Percentiles rank a stretch among this genome's conserved stretches.
phyloP scores from a whole-genome alignment of 1,284 basidiomycete genomes.

The Cutaneotrichosporon sp. region DNA sequence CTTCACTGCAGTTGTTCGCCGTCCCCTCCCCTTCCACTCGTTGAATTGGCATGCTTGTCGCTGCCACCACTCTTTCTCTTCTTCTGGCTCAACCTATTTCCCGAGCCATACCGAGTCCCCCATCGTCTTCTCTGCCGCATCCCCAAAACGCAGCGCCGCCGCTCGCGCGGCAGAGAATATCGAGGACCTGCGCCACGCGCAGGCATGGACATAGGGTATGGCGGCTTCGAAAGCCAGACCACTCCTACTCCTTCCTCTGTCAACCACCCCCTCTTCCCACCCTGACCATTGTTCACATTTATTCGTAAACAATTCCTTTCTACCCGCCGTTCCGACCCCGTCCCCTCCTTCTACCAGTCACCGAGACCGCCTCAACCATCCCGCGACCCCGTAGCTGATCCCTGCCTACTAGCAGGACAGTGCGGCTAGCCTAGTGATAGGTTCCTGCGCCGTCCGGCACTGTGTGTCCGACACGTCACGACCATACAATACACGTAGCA shows the following conservation, averaged over 20 bases:
- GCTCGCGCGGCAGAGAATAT: slow-evolving; percentile 29
- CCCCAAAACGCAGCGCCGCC: slow-evolving; percentile 48
- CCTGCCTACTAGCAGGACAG: neutral
- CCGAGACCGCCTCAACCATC: slow-evolving; percentile 50
- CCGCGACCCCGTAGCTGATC: slow-evolving; percentile 27
- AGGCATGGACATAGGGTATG: slow-evolving; percentile 44
- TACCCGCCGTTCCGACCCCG: slow-evolving; percentile 2
- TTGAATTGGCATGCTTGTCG: slow-evolving; percentile 40
- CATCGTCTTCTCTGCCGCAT: slow-evolving; percentile 15
- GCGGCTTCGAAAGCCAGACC: slow-evolving; percentile 43
- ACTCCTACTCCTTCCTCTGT: slow-evolving; percentile 8
- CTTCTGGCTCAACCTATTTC: slow-evolving; percentile 32
- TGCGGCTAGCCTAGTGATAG: slow-evolving; percentile 48
- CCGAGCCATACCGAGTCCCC: slow-evolving; percentile 35
- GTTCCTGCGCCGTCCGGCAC: slow-evolving; percentile 39
- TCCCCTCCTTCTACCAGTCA: slow-evolving; percentile 2
- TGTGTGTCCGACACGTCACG: slow-evolving; percentile 12
- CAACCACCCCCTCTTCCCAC: slow-evolving; percentile 7
- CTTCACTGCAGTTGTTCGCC: slow-evolving; percentile 4
- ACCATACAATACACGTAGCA: neutral
- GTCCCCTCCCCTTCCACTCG: slow-evolving; percentile 5
- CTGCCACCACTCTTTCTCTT: slow-evolving; percentile 21
- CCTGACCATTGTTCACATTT: slow-evolving; percentile 8
- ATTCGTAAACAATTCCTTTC: slow-evolving; percentile 1
- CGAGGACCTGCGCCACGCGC: slow-evolving; percentile 37